phyloP scores from a whole-genome alignment of 2,329 filamentous ascomycete species.

The Dactylellina leptospora region DNA sequence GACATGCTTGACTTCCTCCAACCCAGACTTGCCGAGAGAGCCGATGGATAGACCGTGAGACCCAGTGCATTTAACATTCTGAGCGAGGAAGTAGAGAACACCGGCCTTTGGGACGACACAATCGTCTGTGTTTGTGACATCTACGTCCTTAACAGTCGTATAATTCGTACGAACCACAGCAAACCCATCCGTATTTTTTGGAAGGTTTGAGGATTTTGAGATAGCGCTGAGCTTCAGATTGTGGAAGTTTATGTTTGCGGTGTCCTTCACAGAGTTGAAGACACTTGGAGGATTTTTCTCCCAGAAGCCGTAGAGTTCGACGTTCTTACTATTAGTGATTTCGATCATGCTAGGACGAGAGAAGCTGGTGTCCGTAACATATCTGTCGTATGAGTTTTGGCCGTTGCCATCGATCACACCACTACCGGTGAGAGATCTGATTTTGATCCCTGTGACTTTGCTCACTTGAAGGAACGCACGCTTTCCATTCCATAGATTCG shows the following conservation, averaged over 20 bases:
- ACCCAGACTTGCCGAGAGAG: constrained; percentile 61
- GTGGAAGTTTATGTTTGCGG: constrained; percentile 60
- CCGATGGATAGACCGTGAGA: constrained; percentile 65
- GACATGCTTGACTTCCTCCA: constrained; percentile 63
- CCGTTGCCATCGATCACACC: constrained; percentile 65
- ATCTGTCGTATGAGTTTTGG: constrained; percentile 62
- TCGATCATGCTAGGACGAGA: constrained; percentile 62
- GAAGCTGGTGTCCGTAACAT: constrained; percentile 61
- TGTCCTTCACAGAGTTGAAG: constrained; percentile 61
- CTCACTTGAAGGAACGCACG: constrained; percentile 61
- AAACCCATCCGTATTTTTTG: constrained; percentile 63
- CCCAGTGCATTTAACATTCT: constrained; percentile 62
- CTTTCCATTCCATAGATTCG: constrained; percentile 62
- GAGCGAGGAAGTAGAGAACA: constrained; percentile 61
- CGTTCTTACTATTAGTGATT: constrained; percentile 60
- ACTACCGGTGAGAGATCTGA: constrained; percentile 61
- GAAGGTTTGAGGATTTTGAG: constrained; percentile 60
- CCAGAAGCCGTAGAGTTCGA: constrained; percentile 60
- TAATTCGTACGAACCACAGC: constrained; percentile 61
- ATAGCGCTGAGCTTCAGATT: constrained; percentile 60
- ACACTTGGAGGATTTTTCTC: constrained; percentile 63
- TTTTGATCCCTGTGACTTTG: constrained; percentile 60
- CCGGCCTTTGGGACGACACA: constrained; percentile 64
- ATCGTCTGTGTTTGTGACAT: constrained; percentile 62
- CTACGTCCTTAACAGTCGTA: constrained; percentile 60